Evolutionary conservation across 1,284 basidiomycete species (phyloP), one percentile per base, ranked within the genome.

Genomic region (Amylostereum areolatum): DNA sequence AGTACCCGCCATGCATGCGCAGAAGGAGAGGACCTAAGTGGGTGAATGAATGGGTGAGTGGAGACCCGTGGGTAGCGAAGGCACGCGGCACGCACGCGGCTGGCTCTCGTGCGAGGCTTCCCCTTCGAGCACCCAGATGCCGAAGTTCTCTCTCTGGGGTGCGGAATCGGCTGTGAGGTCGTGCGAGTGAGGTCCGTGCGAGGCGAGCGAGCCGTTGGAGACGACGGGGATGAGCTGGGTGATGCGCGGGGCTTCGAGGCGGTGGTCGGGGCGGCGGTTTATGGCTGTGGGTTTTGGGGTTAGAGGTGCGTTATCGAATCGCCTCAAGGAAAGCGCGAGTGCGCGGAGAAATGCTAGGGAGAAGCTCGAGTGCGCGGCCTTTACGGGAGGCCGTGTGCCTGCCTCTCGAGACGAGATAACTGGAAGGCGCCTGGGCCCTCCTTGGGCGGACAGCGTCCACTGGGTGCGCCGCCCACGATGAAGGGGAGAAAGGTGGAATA

Each of bases 141-240:
- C 47, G 24, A 48, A 48, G 3, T 44, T 35, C 45, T 48, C 48
- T n/a, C 30, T 34, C 31, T 43, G 31, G 30, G 33, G 48, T 33
- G 27, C 31, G 24, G 48, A 35, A 24, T 46, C 28, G 37, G 31
- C 34, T 12, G 29, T 11, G 24, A 12, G 18, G 35, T 36, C 34
- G 7, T 44, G 35, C 34, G n/a, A 43, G 40, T 43, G 33, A 33
- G n/a, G 33, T 35, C 33, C 33, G 37, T 42, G 42, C 54, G 46
- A n/a, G 47, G 53, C 50, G 7, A 52, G 18, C 12, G 53, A 46
- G 32, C 55, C 45, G 37, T 55, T 57, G 1, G 62, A 62, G 1
- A 68, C 69, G n/a, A 75, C 62, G 5, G 74, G 71, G 11, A 76
- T 59, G 29, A 69, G 64, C 59, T 73, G 67, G 4, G 71, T 55